Base-by-base conservation (phyloP, 2,329 filamentous ascomycete species). In the Trichoderma atroviride region DNA sequence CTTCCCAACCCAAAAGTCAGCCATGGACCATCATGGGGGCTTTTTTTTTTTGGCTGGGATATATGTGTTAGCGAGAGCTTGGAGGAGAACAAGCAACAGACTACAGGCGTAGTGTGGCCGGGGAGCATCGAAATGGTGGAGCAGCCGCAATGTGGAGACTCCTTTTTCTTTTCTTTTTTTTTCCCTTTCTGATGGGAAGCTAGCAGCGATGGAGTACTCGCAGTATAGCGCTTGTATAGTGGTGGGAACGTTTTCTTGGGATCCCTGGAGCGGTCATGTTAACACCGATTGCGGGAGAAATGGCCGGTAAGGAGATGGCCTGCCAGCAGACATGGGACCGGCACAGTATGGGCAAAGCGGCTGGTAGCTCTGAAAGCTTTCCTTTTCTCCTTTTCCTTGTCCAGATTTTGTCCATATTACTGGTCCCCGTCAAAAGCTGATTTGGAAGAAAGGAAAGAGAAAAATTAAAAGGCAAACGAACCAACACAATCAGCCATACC, bases 211-310 rank as follows among this genome's bases (percentile, higher is more conserved):
- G 29, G 33, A 43, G 19, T 19, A 22, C 40, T 4, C 19, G 6
- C 19, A 43, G 40, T 43, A n/a, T 43, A 43, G 40, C 19, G 40
- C 40, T 43, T 43, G 55, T 27, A 27, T n/a, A 19, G 29, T 13
- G 16, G 55, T 35, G 27, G 29, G 27, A 50, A 43, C 35, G n/a
- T 19, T n/a, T 56, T 56, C n/a, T n/a, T n/a, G 22, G n/a, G 22
- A 65, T 67, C 63, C 63, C 63, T 65, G 63, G 35, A 68, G 65
- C 65, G 65, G 65, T 47, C 56, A 53, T 52, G 37, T 68, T 68
- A 68, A 60, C 65, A 68, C 65, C 56, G 65, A 60, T 68, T 35
- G 65, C 65, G 57, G 56, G 37, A 56, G 29, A 43, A 37, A 35
- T 37, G 57, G 65, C 57, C 43, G 56, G 57, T 55, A 68, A 61